Evolutionary conservation across 139 green algal genomes (phyloP), one percentile per base, ranked within the genome.

Genomic region (Microglena sp.): DNA sequence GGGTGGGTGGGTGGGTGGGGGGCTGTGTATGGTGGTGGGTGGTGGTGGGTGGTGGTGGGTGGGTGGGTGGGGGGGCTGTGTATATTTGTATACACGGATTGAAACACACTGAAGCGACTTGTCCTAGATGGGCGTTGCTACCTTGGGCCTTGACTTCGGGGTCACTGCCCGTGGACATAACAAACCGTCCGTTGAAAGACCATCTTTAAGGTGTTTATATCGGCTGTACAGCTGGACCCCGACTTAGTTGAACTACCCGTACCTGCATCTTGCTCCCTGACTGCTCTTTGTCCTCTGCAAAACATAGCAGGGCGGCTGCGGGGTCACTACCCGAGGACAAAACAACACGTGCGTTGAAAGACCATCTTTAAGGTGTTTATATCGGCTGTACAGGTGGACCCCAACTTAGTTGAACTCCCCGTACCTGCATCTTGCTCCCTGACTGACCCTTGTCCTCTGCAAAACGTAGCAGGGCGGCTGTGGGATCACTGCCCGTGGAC

Each of bases 291-390:
- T 87, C 78, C 55, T 84, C 77, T 26, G 83, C 84, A 72, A 89
- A 92, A 60, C 77, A 82, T n/a, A 90, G 72, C 33, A 92, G 69
- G 1, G 68, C 66, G n/a, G n/a, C n/a, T n/a, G n/a, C n/a, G n/a
- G n/a, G n/a, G n/a, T n/a, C n/a, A n/a, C n/a, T n/a, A n/a, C n/a
- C n/a, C n/a, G n/a, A n/a, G n/a, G n/a, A n/a, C n/a, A n/a, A n/a
- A n/a, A n/a, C n/a, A n/a, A n/a, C n/a, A n/a, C n/a, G n/a, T n/a
- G n/a, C n/a, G n/a, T n/a, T n/a, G n/a, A n/a, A n/a, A n/a, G n/a
- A n/a, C n/a, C n/a, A n/a, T n/a, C n/a, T n/a, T n/a, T n/a, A n/a
- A n/a, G n/a, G n/a, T n/a, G 18, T 11, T 50, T 50, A 50, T 18
- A 50, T 50, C 40, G 18, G 40, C 40, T 50, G 40, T 50, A 50